Base-by-base conservation (phyloP, 139 green algal genomes). In the Tetradesmus lagerheimii region DNA sequence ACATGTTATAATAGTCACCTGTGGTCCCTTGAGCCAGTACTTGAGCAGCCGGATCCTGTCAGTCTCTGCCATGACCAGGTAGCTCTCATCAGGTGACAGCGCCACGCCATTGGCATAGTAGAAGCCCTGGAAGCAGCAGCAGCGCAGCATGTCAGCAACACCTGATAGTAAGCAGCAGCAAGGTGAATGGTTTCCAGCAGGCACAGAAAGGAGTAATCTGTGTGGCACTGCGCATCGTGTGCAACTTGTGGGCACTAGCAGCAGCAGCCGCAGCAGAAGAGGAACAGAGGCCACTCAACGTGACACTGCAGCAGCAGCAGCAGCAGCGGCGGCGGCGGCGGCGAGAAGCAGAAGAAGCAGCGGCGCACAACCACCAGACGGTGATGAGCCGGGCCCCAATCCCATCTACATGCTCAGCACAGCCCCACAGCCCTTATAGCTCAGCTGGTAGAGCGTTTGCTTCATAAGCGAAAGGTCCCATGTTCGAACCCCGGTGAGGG, bases 41-140 rank as follows among this genome's bases (percentile, higher is more conserved):
- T 91, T 89, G 27, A 92, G 77, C n/a, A 97, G 35, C 9, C 90
- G 74, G 37, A 91, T 66, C 16, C 71, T n/a, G 27, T 89, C 92
- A 0, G 93, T 95, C 80, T 95, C 93, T 15, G 53, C 84, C 14
- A 95, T 71, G 0, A 96, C 34, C 6, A 96, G 35, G 74, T 93
- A 96, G 16, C 53, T 91, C 74, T 91, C 92, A 74, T 97, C 95
- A 78, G 71, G 31, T 25, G 91, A 89, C 76, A 97, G 71, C 27
- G 95, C 95, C 5, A 97, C 93, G 4, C 95, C 95, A 80, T 97
- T 97, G 31, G 94, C 91, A 77, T 96, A 97, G 35, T 80, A 95
- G 25, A 97, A 80, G 29, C 89, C 91, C 27, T 89, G 38, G 57
- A 18, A 47, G 80, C 79, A 86, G 62, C 29, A 53, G 41, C 79